Percentiles rank a stretch among this genome's conserved stretches.
phyloP scores from a whole-genome alignment of 345 rosid species.

The Eutrema yunnanense region DNA sequence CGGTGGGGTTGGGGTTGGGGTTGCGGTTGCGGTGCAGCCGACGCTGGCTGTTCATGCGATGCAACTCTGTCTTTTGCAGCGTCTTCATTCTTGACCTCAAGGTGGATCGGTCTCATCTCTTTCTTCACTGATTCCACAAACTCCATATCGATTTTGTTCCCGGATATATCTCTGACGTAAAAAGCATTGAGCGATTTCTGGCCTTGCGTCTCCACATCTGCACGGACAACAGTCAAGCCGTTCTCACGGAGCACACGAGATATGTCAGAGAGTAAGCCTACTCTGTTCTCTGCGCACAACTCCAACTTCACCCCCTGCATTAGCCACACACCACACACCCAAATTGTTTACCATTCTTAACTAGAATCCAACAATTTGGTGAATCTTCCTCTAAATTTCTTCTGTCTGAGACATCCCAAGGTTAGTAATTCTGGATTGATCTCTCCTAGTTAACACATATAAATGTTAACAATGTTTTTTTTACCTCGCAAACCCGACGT shows the following conservation, averaged over 20 bases:
- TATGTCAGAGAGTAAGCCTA: constrained; percentile 62
- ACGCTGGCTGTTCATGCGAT: neutral
- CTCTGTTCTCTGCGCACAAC: constrained; percentile 51
- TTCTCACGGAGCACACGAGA: constrained; percentile 61
- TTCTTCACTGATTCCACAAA: constrained; percentile 53
- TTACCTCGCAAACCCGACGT: constrained; percentile 49
- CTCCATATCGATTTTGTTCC: constrained; percentile 53
- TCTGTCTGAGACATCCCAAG: constrained; percentile 29
- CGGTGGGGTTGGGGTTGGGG: constrained; percentile 13
- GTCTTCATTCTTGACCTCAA: constrained; percentile 39
- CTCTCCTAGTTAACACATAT: constrained; percentile 14
- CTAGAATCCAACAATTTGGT: constrained; percentile 59
- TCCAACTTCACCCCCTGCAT: constrained; percentile 58
- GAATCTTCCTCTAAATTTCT: constrained; percentile 37
- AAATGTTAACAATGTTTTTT: neutral
- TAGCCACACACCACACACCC: constrained; percentile 22
- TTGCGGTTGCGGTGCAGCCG: constrained; percentile 11
- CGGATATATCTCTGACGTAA: constrained; percentile 49
- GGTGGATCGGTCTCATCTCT: constrained; percentile 55
- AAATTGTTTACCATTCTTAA: constrained; percentile 13
- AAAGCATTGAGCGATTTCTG: constrained; percentile 49
- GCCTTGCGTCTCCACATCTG: constrained; percentile 61
- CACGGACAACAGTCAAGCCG: constrained; percentile 59
- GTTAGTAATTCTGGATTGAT: constrained; percentile 34
- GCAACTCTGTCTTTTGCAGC: neutral